These are phyloP conservation scores for Penicillium sp. DNA, from an alignment of 2,329 filamentous ascomycete genomes.

Conservation along the genomic window DNA sequence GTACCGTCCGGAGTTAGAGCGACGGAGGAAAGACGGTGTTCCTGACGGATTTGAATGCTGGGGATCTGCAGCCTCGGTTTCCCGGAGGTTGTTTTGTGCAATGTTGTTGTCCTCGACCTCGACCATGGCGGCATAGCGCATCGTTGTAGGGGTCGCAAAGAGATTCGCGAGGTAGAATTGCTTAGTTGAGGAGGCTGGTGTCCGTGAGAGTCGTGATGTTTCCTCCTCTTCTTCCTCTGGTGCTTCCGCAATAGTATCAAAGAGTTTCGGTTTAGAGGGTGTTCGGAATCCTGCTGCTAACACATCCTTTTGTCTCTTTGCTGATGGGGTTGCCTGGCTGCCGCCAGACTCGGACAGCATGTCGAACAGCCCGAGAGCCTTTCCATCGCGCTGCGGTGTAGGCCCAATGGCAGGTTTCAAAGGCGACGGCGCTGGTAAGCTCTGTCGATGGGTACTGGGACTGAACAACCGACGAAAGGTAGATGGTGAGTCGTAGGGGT, in stretches of 20 bases:
- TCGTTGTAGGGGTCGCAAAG: conserved; percentile 47
- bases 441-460: conserved; percentile 32
- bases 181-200: conserved; percentile 45
- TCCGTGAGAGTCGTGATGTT: conserved; percentile 30
- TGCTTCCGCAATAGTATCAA: conserved; percentile 31
- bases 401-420: conserved; percentile 46
- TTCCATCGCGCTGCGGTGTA: conserved; percentile 51
- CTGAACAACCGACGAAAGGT: conserved; percentile 39
- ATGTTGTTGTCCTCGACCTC: conserved; percentile 29
- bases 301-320: conserved; percentile 26
- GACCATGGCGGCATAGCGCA: conserved; percentile 43
- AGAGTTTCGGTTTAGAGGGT: conserved; percentile 34
- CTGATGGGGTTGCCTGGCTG: conserved; percentile 36
- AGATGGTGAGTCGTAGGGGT: conserved; percentile 47
- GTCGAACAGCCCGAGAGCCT: conserved; percentile 49
- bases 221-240: conserved; percentile 30
- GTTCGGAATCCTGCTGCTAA: conserved; percentile 35
- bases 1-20: conserved; percentile 35
- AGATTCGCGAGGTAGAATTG: conserved; percentile 47
- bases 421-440: conserved; percentile 31
- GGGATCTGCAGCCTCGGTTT: conserved; percentile 1
- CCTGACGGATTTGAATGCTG: conserved; percentile 27
- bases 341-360: conserved; percentile 44
- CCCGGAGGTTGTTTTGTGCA: conserved; percentile 6
- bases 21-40: conserved; percentile 42